phyloP scores from a whole-genome alignment of 345 rosid species.

The Populus deltoides region DNA sequence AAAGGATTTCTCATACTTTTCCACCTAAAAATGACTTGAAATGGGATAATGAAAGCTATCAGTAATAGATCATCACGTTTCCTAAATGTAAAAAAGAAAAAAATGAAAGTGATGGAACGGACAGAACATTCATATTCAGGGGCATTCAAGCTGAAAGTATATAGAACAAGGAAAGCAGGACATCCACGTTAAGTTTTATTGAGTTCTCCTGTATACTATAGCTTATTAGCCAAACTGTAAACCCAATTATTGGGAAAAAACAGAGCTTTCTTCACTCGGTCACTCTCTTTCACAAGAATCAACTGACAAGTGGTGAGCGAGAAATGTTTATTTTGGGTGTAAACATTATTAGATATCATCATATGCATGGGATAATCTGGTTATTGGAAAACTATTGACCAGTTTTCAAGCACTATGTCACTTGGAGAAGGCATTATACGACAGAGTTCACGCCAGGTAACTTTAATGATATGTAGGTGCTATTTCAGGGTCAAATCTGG shows the following conservation, averaged over 20 bases:
- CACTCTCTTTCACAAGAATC: too few species aligned
- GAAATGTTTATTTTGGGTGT: not conserved
- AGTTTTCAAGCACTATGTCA: not conserved
- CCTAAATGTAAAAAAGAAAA: not conserved
- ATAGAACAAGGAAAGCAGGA: not conserved
- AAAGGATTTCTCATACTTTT: slow-evolving; percentile 11
- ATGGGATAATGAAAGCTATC: not conserved
- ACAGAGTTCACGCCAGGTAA: not conserved
- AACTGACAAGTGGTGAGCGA: too few species aligned
- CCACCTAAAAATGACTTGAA: slow-evolving; percentile 7
- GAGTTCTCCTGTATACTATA: too few species aligned
- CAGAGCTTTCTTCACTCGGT: too few species aligned
- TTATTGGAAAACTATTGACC: not conserved
- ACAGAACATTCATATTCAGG: not conserved
- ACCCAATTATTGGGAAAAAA: too few species aligned
- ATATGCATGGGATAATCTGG: not conserved
- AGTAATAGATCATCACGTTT: not conserved
- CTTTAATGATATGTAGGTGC: not conserved
- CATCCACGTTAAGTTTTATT: not conserved
- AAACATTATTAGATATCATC: not conserved
- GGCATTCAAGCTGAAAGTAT: not conserved
- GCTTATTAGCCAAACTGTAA: too few species aligned
- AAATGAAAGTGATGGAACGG: not conserved
- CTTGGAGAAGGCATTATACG: not conserved
- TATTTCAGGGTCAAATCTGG: not conserved